Conservation (phyloP, 202 grass and related monocot species). For the Hordeum pubiflorum region DNA sequence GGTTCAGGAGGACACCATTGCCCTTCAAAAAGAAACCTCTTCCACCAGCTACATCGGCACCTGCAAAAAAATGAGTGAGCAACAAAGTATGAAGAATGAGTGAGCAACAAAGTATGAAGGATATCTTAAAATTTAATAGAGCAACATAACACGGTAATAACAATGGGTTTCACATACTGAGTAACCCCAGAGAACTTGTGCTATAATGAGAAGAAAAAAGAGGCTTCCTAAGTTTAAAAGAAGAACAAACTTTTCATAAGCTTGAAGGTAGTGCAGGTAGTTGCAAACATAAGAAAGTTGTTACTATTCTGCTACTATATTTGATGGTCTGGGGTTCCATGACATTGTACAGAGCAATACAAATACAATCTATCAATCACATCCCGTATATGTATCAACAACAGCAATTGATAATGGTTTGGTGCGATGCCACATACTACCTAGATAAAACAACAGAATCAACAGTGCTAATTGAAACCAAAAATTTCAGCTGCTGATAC, state of each 20-base stretch:
- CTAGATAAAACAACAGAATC: not conserved
- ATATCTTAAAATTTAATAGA: not conserved
- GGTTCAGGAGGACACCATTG: slow-evolving; percentile 72
- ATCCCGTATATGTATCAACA: not conserved
- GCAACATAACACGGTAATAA: not conserved
- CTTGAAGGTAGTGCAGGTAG: not conserved
- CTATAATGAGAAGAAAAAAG: not conserved
- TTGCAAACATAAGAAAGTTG: not conserved
- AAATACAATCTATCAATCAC: not conserved
- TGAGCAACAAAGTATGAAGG: not conserved
- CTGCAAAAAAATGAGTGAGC: slow-evolving; percentile 27
- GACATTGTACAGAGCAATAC: not conserved
- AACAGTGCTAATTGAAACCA: not conserved
- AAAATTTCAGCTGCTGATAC: not conserved
- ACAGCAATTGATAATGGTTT: not conserved
- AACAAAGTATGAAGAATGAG: slow-evolving; percentile 10
- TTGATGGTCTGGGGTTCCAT: not conserved
- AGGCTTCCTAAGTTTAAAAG: not conserved
- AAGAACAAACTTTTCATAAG: not conserved
- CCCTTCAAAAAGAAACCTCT: slow-evolving; percentile 89
- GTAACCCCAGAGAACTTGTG: not conserved
- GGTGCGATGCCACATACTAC: not conserved
- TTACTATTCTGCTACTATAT: not conserved
- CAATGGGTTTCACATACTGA: not conserved
- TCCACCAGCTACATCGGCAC: slow-evolving; percentile 89